These are phyloP conservation scores for Xylaria castorea DNA, from an alignment of 495 filamentous ascomycete genomes.

Conservation along the genomic window DNA sequence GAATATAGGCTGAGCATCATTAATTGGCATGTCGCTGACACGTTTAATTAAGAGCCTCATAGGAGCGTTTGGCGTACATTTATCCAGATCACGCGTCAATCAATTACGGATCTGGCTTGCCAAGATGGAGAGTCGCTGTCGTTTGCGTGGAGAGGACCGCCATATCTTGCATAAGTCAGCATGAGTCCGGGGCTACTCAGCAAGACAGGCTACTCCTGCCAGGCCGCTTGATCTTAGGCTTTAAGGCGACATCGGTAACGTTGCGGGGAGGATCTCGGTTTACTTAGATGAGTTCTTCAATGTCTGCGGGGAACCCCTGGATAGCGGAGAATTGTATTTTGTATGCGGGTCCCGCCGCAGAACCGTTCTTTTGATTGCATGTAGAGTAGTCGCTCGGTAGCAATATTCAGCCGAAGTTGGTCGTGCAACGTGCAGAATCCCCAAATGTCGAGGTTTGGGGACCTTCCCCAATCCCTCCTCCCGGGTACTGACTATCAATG, in stretches of 20 bases:
- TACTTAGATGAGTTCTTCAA: neutral
- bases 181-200: neutral
- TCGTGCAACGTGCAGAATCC: slow-evolving; percentile 18
- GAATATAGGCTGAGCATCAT: slow-evolving; percentile 25
- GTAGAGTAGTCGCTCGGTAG: slow-evolving; percentile 2
- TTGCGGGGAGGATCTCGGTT: slow-evolving; percentile 16
- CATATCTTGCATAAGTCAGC: slow-evolving; percentile 20
- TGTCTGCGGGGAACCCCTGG: slow-evolving; percentile 21
- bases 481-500: neutral
- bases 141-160: neutral
- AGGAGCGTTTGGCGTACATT: slow-evolving; percentile 13
- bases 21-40: slow-evolving; percentile 20
- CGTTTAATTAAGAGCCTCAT: slow-evolving; percentile 26
- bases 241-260: slow-evolving; percentile 7
- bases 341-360: slow-evolving; percentile 10
- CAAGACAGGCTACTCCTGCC: neutral
- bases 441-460: slow-evolving; percentile 18
- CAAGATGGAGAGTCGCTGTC: neutral
- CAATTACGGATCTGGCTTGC: slow-evolving; percentile 10
- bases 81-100: slow-evolving; percentile 28
- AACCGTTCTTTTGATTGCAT: slow-evolving; percentile 1
- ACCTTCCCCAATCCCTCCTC: slow-evolving; percentile 23
- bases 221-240: slow-evolving; percentile 16
- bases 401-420: slow-evolving; percentile 20
- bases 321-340: neutral